These are phyloP conservation scores for Ceratobasidium sp. DNA, from an alignment of 1,284 basidiomycete species.

Conservation along the genomic window DNA sequence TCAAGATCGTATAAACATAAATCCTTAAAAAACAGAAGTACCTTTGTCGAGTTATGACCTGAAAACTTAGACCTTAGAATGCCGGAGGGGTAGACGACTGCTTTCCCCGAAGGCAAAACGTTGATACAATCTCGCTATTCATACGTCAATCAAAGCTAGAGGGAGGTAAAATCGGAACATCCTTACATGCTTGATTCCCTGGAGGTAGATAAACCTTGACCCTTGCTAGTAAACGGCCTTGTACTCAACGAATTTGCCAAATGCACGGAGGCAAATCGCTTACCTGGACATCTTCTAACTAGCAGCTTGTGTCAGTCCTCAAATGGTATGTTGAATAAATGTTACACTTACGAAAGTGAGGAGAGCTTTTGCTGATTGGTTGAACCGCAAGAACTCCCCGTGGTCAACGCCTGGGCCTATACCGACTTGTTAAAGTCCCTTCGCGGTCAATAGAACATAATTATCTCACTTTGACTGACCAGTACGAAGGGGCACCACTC, in stretches of 20 bases:
- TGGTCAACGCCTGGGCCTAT: slow-evolving; percentile 20
- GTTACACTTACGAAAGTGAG: slow-evolving; percentile 4
- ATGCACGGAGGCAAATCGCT: background rate
- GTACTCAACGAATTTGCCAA: background rate
- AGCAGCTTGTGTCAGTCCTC: background rate
- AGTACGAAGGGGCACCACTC: background rate
- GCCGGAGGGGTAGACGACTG: slow-evolving; percentile 16
- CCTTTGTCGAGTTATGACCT: slow-evolving; percentile 21
- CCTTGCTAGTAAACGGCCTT: slow-evolving; percentile 6
- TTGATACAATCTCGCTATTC: slow-evolving; percentile 26
- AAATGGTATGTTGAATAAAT: background rate
- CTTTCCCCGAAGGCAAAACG: slow-evolving; percentile 15
- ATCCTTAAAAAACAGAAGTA: background rate
- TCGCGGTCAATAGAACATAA: background rate
- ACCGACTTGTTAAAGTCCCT: background rate
- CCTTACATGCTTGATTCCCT: slow-evolving; percentile 15
- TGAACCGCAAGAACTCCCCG: slow-evolving; percentile 1
- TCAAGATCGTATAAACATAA: background rate
- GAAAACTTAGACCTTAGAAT: slow-evolving; percentile 27
- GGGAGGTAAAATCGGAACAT: background rate
- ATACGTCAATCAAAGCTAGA: background rate
- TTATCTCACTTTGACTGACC: background rate
- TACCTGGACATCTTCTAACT: slow-evolving; percentile 16
- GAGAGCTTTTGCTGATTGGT: slow-evolving; percentile 2
- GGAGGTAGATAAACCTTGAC: background rate